Evolutionary conservation across 805 yeast species (phyloP), one percentile per base, ranked within the genome.

Genomic region (Teunomyces lycoperdinae): DNA sequence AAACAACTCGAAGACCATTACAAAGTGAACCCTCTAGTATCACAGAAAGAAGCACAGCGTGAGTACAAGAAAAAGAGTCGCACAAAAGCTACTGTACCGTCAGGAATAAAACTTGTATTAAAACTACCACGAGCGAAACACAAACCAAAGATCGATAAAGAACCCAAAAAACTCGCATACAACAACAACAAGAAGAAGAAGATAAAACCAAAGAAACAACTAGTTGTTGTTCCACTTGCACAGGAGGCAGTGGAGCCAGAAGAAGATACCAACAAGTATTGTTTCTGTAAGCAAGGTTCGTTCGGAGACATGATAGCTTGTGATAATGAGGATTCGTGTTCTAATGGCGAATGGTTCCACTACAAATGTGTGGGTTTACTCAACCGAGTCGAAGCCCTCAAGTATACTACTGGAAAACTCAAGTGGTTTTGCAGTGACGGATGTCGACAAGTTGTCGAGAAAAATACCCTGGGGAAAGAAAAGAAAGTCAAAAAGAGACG

Each of bases 341-440:
- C 71, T 24, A 73, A 73, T 45, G 77, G 77, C 1, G 77, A 70
- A 29, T 73, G 77, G 77, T 73, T 73, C 43, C 77, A 73, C 49
- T 73, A 71, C 53, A 72, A 71, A 48, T 73, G 77, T 51, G 77
- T 73, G 26, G 76, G 76, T 9, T 57, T 70, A 26, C 54, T 67
- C 13, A 69, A 62, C 45, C 53, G 68, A 43, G 75, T 67, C 8
- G 74, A 70, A 34, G 74, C 74, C 6, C 46, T 62, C 39, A 65
- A 67, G 50, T 68, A 57, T 44, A 55, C 68, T 24, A 60, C 68
- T 9, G 71, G 71, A 1, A 62, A 64, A 43, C 54, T 60, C 13
- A 66, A 64, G 49, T 73, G 78, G 78, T 73, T 60, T 47, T 73
- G 78, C 49, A 63, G 72, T 8, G 67, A 63, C 5, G 43, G 45